Evolutionary conservation across 2,329 filamentous ascomycete genomes (phyloP).

Genomic region (Elsinoe australis): DNA sequence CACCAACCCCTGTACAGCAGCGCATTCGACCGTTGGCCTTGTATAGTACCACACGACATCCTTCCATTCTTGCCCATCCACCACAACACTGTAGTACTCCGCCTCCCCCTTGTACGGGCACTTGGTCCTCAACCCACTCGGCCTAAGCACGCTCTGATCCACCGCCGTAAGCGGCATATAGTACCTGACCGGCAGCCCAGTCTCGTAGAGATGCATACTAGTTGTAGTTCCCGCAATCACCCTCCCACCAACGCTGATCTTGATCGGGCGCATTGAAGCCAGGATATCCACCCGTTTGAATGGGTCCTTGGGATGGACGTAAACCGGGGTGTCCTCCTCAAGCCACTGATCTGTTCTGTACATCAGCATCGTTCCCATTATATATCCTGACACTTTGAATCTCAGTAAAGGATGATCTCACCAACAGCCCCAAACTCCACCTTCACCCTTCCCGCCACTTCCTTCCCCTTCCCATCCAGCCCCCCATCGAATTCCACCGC

Average conservation of each 20-base stretch:
- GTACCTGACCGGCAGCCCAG: slow-evolving; percentile 50
- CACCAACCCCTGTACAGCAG: slow-evolving; percentile 43
- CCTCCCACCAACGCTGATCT: slow-evolving; percentile 43
- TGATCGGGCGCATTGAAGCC: slow-evolving; percentile 46
- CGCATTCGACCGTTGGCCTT: slow-evolving; percentile 50
- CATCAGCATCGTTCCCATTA: not conserved
- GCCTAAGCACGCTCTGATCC: slow-evolving; percentile 39
- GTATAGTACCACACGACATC: slow-evolving; percentile 58
- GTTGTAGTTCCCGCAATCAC: slow-evolving; percentile 42
- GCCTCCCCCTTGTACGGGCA: slow-evolving; percentile 64
- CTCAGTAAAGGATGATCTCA: slow-evolving; percentile 5
- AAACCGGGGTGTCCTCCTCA: slow-evolving; percentile 54
- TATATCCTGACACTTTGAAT: not conserved
- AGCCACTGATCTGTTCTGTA: slow-evolving; percentile 40
- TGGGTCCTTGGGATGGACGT: slow-evolving; percentile 59
- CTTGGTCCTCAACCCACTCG: slow-evolving; percentile 46
- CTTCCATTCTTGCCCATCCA: slow-evolving; percentile 39
- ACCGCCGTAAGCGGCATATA: slow-evolving; percentile 49
- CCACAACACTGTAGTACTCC: slow-evolving; percentile 51
- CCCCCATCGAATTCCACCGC: slow-evolving; percentile 27
- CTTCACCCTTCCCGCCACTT: slow-evolving; percentile 17
- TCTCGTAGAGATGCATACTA: slow-evolving; percentile 53
- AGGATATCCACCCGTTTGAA: slow-evolving; percentile 59
- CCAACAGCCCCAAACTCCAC: slow-evolving; percentile 18
- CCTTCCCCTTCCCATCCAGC: slow-evolving; percentile 4